Evolutionary conservation across 139 green algal species (phyloP), one percentile per base, ranked within the genome.

Genomic region (Picochlorum costavermella): DNA sequence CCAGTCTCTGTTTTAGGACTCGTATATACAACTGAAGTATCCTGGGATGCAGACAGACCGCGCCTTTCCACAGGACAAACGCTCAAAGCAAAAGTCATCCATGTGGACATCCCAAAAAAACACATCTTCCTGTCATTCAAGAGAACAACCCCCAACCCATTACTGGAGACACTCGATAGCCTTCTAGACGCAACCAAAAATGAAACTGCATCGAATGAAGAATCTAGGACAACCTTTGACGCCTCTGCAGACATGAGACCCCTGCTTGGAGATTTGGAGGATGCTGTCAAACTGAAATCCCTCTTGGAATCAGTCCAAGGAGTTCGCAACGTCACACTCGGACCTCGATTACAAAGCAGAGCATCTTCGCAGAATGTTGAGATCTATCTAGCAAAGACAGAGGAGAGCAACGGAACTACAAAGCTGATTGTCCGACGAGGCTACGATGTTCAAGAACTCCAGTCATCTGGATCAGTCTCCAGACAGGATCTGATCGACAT

Each of bases 101-200:
- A 61, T n/a, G 71, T 73, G 25, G 59, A 71, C 14, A 12, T 56
- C 5, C 6, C 16, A 9, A 65, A 72, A n/a, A 60, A 55, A 2
- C 33, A 69, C 12, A 53, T 78, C 3, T 77, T 72, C 48, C 63
- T 78, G 1, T 72, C 59, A 26, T 20, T 76, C 17, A 43, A 60
- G 9, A 59, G 33, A 26, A 50, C 60, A 30, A 65, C 25, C 10
- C 16, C 60, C 29, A 64, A 75, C 40, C 67, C 67, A 3, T 51
- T 78, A 11, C 57, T 72, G 43, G 51, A 78, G 9, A 76, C 68
- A 1, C 50, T 78, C 1, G 71, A 78, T 43, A 59, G 48, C 3
- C 58, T 77, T 16, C 43, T 77, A n/a, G 20, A 43, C 31, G 33
- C 40, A 26, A 23, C 69, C 4, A 29, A 28, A 1, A 44, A 17